Conservation (phyloP, 495 filamentous ascomycete species). For the Haplographium delicatum region DNA sequence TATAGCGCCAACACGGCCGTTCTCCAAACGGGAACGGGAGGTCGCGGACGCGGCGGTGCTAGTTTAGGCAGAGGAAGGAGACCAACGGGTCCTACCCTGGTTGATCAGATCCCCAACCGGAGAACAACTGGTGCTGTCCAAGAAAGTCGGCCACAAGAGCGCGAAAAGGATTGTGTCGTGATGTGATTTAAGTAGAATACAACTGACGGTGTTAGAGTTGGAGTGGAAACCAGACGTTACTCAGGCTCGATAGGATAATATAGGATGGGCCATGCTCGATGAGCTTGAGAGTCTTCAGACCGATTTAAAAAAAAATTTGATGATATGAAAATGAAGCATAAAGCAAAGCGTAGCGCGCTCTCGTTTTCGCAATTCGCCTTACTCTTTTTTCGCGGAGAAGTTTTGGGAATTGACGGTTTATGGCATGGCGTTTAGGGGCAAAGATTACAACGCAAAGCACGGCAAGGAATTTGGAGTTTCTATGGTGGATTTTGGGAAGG, state of each 20-base stretch:
- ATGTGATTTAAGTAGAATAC: constrained; percentile 18
- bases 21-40: background rate
- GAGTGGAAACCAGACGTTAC: background rate
- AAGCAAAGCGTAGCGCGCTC: background rate
- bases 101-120: constrained; percentile 14
- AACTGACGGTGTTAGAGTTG: too few species aligned
- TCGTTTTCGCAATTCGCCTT: background rate
- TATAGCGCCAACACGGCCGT: constrained; percentile 6
- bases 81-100: constrained; percentile 6
- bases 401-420: too few species aligned
- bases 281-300: background rate
- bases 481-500: too few species aligned
- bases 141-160: background rate
- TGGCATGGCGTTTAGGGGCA: too few species aligned
- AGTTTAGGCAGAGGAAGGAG: background rate
- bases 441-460: too few species aligned
- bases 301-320: too few species aligned
- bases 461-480: too few species aligned
- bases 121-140: background rate
- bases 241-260: background rate
- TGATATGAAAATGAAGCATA: too few species aligned
- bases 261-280: background rate
- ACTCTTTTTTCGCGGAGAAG: background rate
- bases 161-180: constrained; percentile 21
- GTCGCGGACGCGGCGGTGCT: background rate